Evolutionary conservation across 306 rosid genomes (phyloP).

Genomic region (Acacia confusa): DNA sequence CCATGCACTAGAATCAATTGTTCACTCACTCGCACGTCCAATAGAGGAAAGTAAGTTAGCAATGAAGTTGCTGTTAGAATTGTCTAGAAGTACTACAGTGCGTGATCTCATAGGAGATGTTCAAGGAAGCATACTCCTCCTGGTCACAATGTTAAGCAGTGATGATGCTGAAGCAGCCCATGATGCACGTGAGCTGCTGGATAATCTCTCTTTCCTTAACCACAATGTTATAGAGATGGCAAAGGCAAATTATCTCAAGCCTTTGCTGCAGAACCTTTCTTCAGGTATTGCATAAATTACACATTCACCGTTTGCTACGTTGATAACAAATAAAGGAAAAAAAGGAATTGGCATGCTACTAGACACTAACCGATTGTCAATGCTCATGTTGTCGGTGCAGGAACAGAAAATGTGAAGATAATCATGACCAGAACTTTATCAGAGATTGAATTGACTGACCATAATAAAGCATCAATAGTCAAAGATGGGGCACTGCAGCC

Average conservation of each 20-base stretch:
- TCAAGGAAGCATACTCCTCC: conserved; percentile 74
- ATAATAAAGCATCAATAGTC: conserved; percentile 47
- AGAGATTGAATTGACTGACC: conserved; percentile 56
- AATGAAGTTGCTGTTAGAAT: conserved; percentile 58
- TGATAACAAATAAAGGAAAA: not conserved
- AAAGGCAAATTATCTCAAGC: conserved; percentile 67
- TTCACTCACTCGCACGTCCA: conserved; percentile 65
- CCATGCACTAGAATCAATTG: conserved; percentile 58
- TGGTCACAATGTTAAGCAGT: conserved; percentile 53
- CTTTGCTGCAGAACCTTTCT: conserved; percentile 55
- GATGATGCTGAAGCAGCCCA: conserved; percentile 56
- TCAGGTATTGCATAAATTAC: conserved; percentile 53
- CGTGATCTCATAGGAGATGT: conserved; percentile 53
- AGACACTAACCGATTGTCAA: conserved; percentile 4
- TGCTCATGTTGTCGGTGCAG: conserved; percentile 36
- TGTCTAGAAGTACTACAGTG: conserved; percentile 41
- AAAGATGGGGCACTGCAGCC: conserved; percentile 55
- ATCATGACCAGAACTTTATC: conserved; percentile 56
- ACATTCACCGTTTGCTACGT: not conserved
- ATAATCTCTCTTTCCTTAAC: conserved; percentile 55
- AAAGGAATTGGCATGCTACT: conserved; percentile 7
- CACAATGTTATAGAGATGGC: conserved; percentile 72
- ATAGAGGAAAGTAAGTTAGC: conserved; percentile 60
- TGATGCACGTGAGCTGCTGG: conserved; percentile 56
- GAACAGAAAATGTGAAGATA: conserved; percentile 42